These are phyloP conservation scores for Aspergillus wentii DNA, from an alignment of 495 filamentous ascomycete species.

Conservation along the genomic window DNA sequence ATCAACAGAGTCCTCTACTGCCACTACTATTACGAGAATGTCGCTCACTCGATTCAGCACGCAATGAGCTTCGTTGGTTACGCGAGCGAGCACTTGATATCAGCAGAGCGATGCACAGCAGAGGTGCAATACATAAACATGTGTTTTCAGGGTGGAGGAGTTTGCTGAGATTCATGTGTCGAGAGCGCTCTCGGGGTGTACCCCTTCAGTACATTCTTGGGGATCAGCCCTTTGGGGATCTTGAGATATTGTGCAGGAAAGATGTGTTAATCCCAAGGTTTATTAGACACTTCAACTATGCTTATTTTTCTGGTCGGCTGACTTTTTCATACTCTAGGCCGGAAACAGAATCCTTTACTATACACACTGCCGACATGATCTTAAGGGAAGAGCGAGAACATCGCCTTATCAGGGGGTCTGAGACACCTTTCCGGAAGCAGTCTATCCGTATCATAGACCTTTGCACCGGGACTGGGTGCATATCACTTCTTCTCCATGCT, in stretches of 20 bases:
- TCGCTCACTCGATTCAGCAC: conserved; percentile 60
- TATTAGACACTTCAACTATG: neutral
- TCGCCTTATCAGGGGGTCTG: neutral
- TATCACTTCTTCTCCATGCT: conserved; percentile 66
- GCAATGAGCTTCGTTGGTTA: conserved; percentile 85
- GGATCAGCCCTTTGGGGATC: conserved; percentile 77
- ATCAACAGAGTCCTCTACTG: conserved; percentile 51
- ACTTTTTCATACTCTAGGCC: conserved; percentile 31
- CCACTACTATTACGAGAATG: conserved; percentile 65
- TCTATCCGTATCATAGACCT: conserved; percentile 68
- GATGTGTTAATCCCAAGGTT: conserved; percentile 85
- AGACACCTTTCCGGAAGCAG: neutral
- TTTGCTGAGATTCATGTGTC: conserved; percentile 46
- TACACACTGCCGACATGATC: conserved; percentile 49
- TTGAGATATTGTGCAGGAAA: conserved; percentile 69
- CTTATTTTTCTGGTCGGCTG: conserved; percentile 1
- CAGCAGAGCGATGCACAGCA: conserved; percentile 5
- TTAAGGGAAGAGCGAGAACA: conserved; percentile 4
- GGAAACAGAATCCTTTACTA: conserved; percentile 69
- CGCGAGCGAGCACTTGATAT: conserved; percentile 46
- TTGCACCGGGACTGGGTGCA: conserved; percentile 89
- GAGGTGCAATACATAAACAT: neutral
- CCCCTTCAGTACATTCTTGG: conserved; percentile 91
- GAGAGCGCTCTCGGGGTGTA: conserved; percentile 54
- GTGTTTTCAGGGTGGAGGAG: conserved; percentile 18